Base-by-base conservation (phyloP, 345 rosid species). In the Sonneratia caseolaris region DNA sequence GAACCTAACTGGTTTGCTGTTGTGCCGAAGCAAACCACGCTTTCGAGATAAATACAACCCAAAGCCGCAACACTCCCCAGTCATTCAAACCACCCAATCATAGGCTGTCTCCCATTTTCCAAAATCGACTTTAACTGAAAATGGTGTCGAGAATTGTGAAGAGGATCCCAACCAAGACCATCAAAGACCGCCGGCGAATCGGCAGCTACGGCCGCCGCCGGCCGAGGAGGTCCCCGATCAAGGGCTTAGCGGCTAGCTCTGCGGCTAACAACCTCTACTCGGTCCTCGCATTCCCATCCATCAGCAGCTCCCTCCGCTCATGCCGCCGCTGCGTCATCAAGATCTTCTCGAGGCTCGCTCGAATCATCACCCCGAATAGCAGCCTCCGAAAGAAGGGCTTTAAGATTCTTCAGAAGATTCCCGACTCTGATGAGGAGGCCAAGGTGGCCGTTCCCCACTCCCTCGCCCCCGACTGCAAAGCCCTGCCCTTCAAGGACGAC, bases 281-380 rank as follows among this genome's bases (percentile, higher is more conserved):
- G 66, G 68, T 94, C 12, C 70, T 94, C 74, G 56, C 89, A 0
- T 0, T 27, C 32, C 32, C 32, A 27, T 69, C 92, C 40, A 84
- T 93, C 73, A 89, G 87, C 84, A 88, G 67, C 75, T 88, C 94
- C 15, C 49, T 89, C 8, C 76, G 56, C 79, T 83, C 81, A 27
- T 91, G 91, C 77, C 88, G 82, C 51, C 86, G 91, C 72, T 91
- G 82, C 75, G 79, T 94, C 32, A 76, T 79, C 65, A 86, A 79
- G 80, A 79, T 94, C 61, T 84, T 91, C 84, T 83, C 96, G 70
- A 86, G 80, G 68, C 69, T 82, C 68, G 81, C 85, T 56, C 75
- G 83, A 37, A 69, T 80, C 56, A 64, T 81, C 57, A 85, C 88
- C 8, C 90, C 88, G 10, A 32, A 51, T 42, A 48, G 35, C 70